Base-by-base conservation (phyloP, 768 basidiomycete species). In the Multifurca ochricompacta region DNA sequence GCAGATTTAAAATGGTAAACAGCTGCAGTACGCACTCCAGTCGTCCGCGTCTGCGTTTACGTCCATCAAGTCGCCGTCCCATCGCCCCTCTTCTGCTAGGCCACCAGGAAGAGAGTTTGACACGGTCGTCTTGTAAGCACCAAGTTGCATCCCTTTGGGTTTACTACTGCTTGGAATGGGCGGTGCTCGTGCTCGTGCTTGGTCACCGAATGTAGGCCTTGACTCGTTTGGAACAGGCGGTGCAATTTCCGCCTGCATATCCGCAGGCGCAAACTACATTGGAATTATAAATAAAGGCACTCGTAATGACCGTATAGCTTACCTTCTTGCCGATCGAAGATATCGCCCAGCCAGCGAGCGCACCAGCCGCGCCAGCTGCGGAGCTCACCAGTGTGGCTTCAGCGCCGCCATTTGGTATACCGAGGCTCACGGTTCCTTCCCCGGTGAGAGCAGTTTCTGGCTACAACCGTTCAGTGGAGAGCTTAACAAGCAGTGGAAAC, bases 311-410 rank as follows among this genome's bases (percentile, higher is more conserved):
- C 4, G 16, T 8, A 45, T 36, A 13, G 51, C 71, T 28, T 49
- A 87, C 88, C 75, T 87, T 88, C 71, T 83, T 93, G 25, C 87
- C 83, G 0, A 97, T 64, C 0, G 88, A 92, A 4, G 91, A 87
- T 39, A 97, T 91, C 2, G 95, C 95, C 95, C 95, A 98, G 6
- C 93, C 91, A 13, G 95, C 94, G 3, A 99, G 72, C 16, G 85
- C 87, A 7, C 89, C 86, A 16, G 94, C 95, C 2, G 93, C 94
- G 0, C 92, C 93, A 0, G 92, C 84, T 0, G 95, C 92, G 4
- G 83, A 83, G 61, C 84, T 91, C 14, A 90, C 90, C 2, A 96
- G 70, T 10, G 76, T 80, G 9, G 62, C 73, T 65, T 70, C 69
- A 11, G 65, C 61, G 23, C 53, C 56, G 3, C 54, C 65, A 41